These are phyloP conservation scores for Pseudevernia furfuracea DNA, from an alignment of 495 filamentous ascomycete genomes.

Conservation along the genomic window DNA sequence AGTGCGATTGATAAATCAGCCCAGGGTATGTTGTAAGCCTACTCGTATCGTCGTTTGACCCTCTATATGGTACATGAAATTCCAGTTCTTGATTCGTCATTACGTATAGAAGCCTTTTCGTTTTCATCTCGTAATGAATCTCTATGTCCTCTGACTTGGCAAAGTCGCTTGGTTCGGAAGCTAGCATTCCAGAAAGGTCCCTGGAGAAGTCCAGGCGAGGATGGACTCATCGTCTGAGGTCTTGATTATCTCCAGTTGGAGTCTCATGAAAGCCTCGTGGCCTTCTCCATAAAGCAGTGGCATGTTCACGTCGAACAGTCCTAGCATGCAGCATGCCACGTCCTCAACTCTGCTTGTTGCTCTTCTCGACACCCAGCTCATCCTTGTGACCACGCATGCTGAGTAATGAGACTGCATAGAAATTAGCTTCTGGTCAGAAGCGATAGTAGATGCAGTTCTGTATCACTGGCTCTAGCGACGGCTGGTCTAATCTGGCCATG, in stretches of 20 bases:
- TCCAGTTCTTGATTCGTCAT: slow-evolving; percentile 18
- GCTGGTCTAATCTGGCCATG: too few species aligned
- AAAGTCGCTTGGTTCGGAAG: slow-evolving; percentile 3
- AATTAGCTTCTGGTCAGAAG: too few species aligned
- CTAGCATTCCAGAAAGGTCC: background rate
- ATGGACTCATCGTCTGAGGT: slow-evolving; percentile 26
- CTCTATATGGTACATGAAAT: background rate
- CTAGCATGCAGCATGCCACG: slow-evolving; percentile 28
- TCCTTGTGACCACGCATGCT: slow-evolving; percentile 22
- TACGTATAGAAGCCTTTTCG: slow-evolving; percentile 5
- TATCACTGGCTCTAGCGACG: too few species aligned
- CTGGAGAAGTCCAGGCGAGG: slow-evolving; percentile 24
- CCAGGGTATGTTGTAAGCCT: too few species aligned
- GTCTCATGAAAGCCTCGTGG: slow-evolving; percentile 24
- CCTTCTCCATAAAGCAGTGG: slow-evolving; percentile 32
- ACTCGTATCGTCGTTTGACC: too few species aligned
- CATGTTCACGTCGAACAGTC: slow-evolving; percentile 30
- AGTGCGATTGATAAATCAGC: background rate
- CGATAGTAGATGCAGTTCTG: too few species aligned
- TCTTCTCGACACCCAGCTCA: slow-evolving; percentile 30
- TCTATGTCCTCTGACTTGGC: background rate
- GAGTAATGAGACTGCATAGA: background rate
- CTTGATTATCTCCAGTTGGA: slow-evolving; percentile 31
- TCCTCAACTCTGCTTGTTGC: slow-evolving; percentile 25
- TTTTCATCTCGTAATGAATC: background rate